These are phyloP conservation scores for Elsinoe ampelina DNA, from an alignment of 2,329 filamentous ascomycete species.

Conservation along the genomic window DNA sequence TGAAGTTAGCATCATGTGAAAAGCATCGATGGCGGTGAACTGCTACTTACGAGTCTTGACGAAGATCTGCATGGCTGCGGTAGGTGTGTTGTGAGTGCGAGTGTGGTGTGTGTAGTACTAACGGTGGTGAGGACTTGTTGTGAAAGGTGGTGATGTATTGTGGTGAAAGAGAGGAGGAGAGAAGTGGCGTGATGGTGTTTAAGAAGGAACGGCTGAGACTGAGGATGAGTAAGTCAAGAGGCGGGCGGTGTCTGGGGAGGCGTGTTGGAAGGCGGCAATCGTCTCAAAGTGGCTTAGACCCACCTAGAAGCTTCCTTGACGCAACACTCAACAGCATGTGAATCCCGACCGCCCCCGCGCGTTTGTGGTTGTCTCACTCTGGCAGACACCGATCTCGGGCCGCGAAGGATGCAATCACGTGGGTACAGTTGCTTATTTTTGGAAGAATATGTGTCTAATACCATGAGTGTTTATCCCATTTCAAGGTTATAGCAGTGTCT, in stretches of 20 bases:
- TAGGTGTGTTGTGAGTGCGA: conserved; percentile 19
- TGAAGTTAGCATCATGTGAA: conserved; percentile 28
- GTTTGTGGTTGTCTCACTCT: conserved; percentile 4
- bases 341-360: not conserved
- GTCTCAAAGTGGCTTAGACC: conserved; percentile 7
- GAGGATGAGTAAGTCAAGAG: conserved; percentile 7
- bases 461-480: too few species aligned
- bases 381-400: not conserved
- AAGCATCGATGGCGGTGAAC: conserved; percentile 24
- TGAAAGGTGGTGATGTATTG: conserved; percentile 8
- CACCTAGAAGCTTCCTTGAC: conserved; percentile 7
- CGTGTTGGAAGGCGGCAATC: conserved; percentile 8
- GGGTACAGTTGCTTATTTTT: not conserved
- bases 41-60: conserved; percentile 78
- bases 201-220: conserved; percentile 8
- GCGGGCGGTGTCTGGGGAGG: not conserved
- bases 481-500: not conserved
- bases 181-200: conserved; percentile 7
- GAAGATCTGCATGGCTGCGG: conserved; percentile 77
- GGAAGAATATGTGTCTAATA: not conserved
- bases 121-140: conserved; percentile 1
- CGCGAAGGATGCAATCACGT: not conserved
- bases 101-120: conserved; percentile 16
- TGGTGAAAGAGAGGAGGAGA: conserved; percentile 3
- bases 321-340: not conserved